Evolutionary conservation across 75 land plant genomes (phyloP).

Genomic region (Larix kaempferi): DNA sequence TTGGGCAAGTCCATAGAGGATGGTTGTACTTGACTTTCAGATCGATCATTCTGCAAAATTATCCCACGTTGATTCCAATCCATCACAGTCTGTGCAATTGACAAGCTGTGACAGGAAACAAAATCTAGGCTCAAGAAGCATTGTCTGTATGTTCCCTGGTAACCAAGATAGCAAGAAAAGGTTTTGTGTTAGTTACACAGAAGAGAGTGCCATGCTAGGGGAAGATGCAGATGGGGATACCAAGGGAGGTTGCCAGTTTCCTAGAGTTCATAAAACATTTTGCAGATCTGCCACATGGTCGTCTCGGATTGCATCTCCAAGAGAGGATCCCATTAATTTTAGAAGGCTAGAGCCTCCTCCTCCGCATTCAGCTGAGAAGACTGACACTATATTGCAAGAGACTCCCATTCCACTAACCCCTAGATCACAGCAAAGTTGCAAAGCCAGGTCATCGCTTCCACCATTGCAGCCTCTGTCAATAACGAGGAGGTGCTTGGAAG

Average conservation of each 20-base stretch:
- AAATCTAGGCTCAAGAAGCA: not conserved
- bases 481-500: slow-evolving; percentile 17
- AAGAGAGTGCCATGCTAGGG: slow-evolving; percentile 14
- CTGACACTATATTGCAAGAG: not conserved
- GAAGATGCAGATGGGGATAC: slow-evolving; percentile 15
- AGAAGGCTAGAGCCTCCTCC: not conserved
- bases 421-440: slow-evolving; percentile 10
- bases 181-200: slow-evolving; percentile 1
- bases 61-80: not conserved
- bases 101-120: not conserved
- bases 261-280: slow-evolving; percentile 11
- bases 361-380: not conserved
- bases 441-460: slow-evolving; percentile 14
- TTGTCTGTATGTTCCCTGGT: not conserved
- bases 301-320: slow-evolving; percentile 27
- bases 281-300: slow-evolving; percentile 33
- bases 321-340: slow-evolving; percentile 8
- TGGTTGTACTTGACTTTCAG: not conserved
- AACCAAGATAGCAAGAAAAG: not conserved
- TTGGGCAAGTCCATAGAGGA: not conserved
- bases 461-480: slow-evolving; percentile 27
- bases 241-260: slow-evolving; percentile 9
- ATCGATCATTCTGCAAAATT: not conserved
- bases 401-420: slow-evolving; percentile 23
- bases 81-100: slow-evolving; percentile 1